Conservation (phyloP, 2,329 filamentous ascomycete species). For the Chrysosporium queenslandicum region DNA sequence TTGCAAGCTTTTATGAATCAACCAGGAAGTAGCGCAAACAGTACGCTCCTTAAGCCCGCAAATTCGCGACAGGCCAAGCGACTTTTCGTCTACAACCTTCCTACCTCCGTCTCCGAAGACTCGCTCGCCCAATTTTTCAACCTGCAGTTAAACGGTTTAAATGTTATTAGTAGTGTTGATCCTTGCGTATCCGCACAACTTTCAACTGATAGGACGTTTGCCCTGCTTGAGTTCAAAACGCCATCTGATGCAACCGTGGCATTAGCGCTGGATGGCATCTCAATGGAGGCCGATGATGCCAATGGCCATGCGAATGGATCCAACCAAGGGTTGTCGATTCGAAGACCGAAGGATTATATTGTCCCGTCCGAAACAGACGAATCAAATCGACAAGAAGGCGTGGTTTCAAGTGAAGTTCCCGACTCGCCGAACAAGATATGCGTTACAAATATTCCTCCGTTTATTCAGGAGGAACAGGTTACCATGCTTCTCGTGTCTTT, state of each 20-base stretch:
- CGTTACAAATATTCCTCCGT: conserved; percentile 77
- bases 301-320: conserved; percentile 47
- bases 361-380: conserved; percentile 71
- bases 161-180: conserved; percentile 72
- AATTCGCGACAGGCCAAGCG: conserved; percentile 93
- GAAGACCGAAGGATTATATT: conserved; percentile 92
- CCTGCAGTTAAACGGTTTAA: conserved; percentile 89
- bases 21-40: conserved; percentile 59
- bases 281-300: conserved; percentile 56
- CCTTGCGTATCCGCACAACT: conserved; percentile 78
- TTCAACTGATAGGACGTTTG: conserved; percentile 67
- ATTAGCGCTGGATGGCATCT: conserved; percentile 77
- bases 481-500: conserved; percentile 83
- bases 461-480: conserved; percentile 83
- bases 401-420: conserved; percentile 68
- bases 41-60: conserved; percentile 75
- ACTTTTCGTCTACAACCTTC: conserved; percentile 76
- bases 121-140: conserved; percentile 80
- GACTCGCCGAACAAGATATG: conserved; percentile 95
- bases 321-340: conserved; percentile 55
- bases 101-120: conserved; percentile 63
- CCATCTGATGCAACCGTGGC: conserved; percentile 83
- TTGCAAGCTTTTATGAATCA: conserved; percentile 94
- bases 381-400: conserved; percentile 61
- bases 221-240: conserved; percentile 81